Base-by-base conservation (phyloP, 176 grass and related monocot genomes). In the Lolium perenne region DNA sequence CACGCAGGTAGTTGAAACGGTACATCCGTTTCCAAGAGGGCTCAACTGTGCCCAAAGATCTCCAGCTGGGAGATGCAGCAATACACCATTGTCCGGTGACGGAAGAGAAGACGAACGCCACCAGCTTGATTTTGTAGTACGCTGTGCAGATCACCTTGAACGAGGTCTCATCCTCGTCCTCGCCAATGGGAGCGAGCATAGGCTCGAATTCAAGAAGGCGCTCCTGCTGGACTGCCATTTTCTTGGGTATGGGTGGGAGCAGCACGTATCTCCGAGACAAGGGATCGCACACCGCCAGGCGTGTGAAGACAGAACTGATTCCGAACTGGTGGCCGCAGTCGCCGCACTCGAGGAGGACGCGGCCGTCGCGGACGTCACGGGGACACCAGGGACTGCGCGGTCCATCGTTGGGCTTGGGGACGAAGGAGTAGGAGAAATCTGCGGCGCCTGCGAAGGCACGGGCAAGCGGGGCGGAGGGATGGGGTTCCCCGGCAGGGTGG, bases 141-240 rank as follows among this genome's bases (percentile, higher is more conserved):
- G 53, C 54, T 22, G 32, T 35, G 40, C 65, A 23, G 51, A 86
- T 86, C 40, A 86, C 84, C 17, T 25, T 77, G 80, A 83, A 83
- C 16, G 53, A 78, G 13, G 40, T 60, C 13, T 77, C 71, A 5
- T 71, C 77, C 1, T 76, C 62, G 1, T 38, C 60, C 3, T 67
- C 20, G 17, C 17, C 73, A 4, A 6, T 45, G 22, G 63, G 86
- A 10, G 54, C 41, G 7, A 83, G 26, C 8, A 17, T 41, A n/a
- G 76, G 8, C 21, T 16, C 4, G 2, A 47, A 26, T 38, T 56
- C 16, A 20, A 77, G 16, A 38, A 56, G 50, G 8, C 9, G 8
- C 4, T n/a, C 26, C 32, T 77, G 74, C 15, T 20, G 50, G 13
- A 54, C 61, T 53, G 40, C n/a, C 11, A 87, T 32, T 5, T 87